phyloP scores from a whole-genome alignment of 805 yeast species.

The Saccharomycopsis synnaedendra region DNA sequence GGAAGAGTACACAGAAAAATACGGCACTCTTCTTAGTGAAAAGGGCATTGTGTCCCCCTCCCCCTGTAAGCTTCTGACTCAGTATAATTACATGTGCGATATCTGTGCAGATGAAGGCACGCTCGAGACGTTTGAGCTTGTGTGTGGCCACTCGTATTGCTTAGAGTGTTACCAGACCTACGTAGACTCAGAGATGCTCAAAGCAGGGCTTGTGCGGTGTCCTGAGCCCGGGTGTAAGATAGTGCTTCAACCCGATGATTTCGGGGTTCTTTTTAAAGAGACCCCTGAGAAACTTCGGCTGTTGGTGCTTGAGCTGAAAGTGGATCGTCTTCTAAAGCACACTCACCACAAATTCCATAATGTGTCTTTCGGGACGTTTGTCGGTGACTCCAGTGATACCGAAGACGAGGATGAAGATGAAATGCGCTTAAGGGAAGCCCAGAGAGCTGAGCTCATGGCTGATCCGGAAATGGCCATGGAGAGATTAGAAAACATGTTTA shows the following conservation, averaged over 20 bases:
- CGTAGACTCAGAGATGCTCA: conserved; percentile 30
- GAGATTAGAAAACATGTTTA: not conserved
- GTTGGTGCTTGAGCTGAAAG: too few species aligned
- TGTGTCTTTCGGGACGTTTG: conserved; percentile 7
- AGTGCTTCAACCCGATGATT: conserved; percentile 31
- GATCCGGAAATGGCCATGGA: too few species aligned
- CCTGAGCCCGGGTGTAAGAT: conserved; percentile 46
- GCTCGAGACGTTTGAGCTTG: conserved; percentile 23
- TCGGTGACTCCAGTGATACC: not conserved
- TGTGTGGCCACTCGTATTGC: conserved; percentile 67
- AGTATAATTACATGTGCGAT: conserved; percentile 32
- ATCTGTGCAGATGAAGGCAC: conserved; percentile 68
- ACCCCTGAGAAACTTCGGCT: not conserved
- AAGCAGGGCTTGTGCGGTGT: conserved; percentile 47
- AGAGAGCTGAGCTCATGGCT: too few species aligned
- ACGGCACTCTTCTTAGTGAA: conserved; percentile 24
- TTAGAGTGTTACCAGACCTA: conserved; percentile 55
- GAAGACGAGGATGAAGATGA: not conserved
- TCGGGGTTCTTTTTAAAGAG: conserved; percentile 23
- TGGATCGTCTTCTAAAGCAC: too few species aligned
- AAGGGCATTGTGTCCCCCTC: conserved; percentile 22
- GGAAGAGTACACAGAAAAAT: conserved; percentile 41
- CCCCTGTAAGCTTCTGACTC: not conserved
- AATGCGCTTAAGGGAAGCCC: too few species aligned
- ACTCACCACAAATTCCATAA: not conserved